phyloP scores from a whole-genome alignment of 768 basidiomycete species.

The Mycena chlorophos region DNA sequence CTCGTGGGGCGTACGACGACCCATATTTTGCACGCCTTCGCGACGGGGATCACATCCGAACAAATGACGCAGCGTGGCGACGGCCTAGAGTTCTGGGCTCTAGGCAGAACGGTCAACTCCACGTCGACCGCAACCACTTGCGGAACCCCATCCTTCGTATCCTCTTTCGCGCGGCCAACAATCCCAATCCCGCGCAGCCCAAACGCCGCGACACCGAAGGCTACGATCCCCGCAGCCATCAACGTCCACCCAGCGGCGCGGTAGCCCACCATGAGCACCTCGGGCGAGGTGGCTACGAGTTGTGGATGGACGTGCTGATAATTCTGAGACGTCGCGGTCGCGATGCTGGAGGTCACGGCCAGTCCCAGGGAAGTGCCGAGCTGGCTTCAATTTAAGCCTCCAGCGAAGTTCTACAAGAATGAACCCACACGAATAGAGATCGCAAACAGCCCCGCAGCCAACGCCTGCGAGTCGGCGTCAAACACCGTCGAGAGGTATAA shows the following conservation, averaged over 20 bases:
- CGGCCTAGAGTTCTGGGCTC: too few species aligned
- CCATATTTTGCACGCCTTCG: too few species aligned
- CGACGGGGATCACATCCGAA: too few species aligned
- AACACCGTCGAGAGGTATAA: conserved; percentile 32
- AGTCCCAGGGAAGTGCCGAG: conserved; percentile 37
- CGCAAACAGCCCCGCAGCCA: conserved; percentile 37
- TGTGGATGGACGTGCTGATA: conserved; percentile 26
- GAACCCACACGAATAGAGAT: conserved; percentile 30
- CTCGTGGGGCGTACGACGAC: too few species aligned
- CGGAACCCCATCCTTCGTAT: too few species aligned
- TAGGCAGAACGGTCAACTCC: too few species aligned
- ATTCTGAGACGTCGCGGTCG: conserved; percentile 28
- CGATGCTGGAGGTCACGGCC: conserved; percentile 33
- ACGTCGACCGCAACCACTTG: too few species aligned
- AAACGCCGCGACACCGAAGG: conserved; percentile 15
- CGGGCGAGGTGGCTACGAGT: conserved; percentile 24
- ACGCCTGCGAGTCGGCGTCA: conserved; percentile 34
- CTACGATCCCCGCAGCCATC: conserved; percentile 15
- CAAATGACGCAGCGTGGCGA: too few species aligned
- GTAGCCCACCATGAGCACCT: conserved; percentile 36
- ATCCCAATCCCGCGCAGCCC: conserved; percentile 24
- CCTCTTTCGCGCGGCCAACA: conserved; percentile 13
- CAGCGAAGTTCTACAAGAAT: background rate
- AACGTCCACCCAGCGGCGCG: conserved; percentile 33
- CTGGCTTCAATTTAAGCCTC: conserved; percentile 13